Evolutionary conservation across 108 stramenopile genomes (phyloP).

Genomic region (Schizochytrium sp.): DNA sequence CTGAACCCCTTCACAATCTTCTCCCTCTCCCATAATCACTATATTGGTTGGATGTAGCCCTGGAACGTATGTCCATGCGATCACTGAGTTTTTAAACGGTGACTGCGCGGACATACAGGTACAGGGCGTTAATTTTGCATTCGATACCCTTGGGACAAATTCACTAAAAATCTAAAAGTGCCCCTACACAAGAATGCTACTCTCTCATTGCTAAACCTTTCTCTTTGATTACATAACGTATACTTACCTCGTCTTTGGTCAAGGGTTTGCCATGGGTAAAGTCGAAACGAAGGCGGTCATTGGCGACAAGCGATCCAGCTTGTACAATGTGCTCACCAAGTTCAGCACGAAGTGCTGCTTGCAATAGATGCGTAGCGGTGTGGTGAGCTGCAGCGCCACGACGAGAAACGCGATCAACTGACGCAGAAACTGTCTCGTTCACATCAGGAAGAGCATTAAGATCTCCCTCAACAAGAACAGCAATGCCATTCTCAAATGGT

Average conservation of each 20-base stretch:
- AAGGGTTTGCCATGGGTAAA: slow-evolving; percentile 90
- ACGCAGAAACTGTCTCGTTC: slow-evolving; percentile 83
- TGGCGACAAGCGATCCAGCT: slow-evolving; percentile 95
- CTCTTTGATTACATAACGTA: neutral
- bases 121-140: slow-evolving; percentile 49
- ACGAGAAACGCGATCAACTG: slow-evolving; percentile 94
- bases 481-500: slow-evolving; percentile 52
- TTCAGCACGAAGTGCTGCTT: slow-evolving; percentile 89
- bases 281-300: slow-evolving; percentile 95
- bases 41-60: too few species aligned
- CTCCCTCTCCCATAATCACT: too few species aligned
- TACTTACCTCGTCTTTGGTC: slow-evolving; percentile 50
- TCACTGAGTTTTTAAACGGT: neutral
- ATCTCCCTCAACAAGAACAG: slow-evolving; percentile 55
- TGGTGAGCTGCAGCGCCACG: slow-evolving; percentile 93
- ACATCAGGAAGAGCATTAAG: slow-evolving; percentile 65
- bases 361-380: slow-evolving; percentile 99
- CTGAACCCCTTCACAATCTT: too few species aligned
- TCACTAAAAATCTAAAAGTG: neutral
- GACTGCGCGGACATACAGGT: slow-evolving; percentile 5
- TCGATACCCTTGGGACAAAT: slow-evolving; percentile 47
- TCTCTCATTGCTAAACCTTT: neutral
- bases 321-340: slow-evolving; percentile 88
- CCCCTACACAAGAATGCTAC: slow-evolving; percentile 44
- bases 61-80: neutral